Conservation (phyloP, 371 early-diverging fungal species). For the Apophysomyces variabilis region DNA sequence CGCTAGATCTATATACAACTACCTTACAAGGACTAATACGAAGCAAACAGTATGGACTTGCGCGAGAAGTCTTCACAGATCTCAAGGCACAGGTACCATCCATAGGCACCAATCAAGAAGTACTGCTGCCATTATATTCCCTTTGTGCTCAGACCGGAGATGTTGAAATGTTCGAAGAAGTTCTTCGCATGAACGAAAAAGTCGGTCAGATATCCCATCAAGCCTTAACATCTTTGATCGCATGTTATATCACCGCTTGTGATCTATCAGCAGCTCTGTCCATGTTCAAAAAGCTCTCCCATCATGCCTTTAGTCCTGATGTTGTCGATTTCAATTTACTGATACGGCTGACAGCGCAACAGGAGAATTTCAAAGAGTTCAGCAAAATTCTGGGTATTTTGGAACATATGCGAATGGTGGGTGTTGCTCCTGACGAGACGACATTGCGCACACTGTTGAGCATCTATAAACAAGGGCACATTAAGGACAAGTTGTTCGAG, state of each 20-base stretch:
- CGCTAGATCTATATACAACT: slow-evolving; percentile 23
- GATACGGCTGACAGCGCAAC: slow-evolving; percentile 31
- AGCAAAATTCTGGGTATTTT: slow-evolving; percentile 39
- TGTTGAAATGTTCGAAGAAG: slow-evolving; percentile 25
- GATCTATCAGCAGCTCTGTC: slow-evolving; percentile 32
- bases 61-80: slow-evolving; percentile 18
- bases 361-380: slow-evolving; percentile 19
- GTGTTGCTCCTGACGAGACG: slow-evolving; percentile 33
- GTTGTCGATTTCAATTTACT: slow-evolving; percentile 48
- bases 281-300: slow-evolving; percentile 31
- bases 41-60: slow-evolving; percentile 17
- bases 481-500: slow-evolving; percentile 26
- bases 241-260: slow-evolving; percentile 30
- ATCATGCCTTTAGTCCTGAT: slow-evolving; percentile 36
- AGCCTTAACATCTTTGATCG: slow-evolving; percentile 35
- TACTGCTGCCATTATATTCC: slow-evolving; percentile 24
- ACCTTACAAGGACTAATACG: slow-evolving; percentile 26
- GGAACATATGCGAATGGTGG: slow-evolving; percentile 41
- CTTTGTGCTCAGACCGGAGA: slow-evolving; percentile 42
- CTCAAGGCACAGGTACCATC: slow-evolving; percentile 17
- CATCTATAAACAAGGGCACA: slow-evolving; percentile 27
- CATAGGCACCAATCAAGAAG: slow-evolving; percentile 10
- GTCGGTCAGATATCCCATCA: slow-evolving; percentile 25
- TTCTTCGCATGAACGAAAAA: slow-evolving; percentile 18
- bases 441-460: slow-evolving; percentile 38